Conservation (phyloP, 192 early-diverging fungal genomes). For the Coemansia sp. region DNA sequence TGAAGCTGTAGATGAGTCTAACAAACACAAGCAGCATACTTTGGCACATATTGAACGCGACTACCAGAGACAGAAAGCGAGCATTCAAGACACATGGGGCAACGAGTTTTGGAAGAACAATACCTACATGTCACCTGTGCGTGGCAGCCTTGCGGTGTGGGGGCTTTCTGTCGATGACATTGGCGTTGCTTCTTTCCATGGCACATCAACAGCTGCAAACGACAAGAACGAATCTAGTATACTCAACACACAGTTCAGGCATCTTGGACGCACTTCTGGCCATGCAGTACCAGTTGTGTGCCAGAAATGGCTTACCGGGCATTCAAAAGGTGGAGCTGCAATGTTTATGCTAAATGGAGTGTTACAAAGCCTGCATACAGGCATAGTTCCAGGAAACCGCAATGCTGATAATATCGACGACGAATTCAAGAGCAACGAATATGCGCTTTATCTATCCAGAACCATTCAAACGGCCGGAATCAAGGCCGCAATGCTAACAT, state of each 20-base stretch:
- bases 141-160: constrained; percentile 83
- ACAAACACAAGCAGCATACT: neutral
- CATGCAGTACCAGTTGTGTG: constrained; percentile 78
- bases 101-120: constrained; percentile 82
- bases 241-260: constrained; percentile 78
- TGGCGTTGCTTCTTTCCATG: too few relatives aligned
- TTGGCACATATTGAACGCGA: constrained; percentile 61
- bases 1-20: neutral
- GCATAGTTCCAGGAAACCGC: too few relatives aligned
- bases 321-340: too few relatives aligned
- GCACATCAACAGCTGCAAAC: too few relatives aligned
- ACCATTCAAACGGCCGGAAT: constrained; percentile 67
- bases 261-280: constrained; percentile 84
- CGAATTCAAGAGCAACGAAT: constrained; percentile 71
- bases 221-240: constrained; percentile 94
- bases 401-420: constrained; percentile 52
- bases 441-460: constrained; percentile 77
- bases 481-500: constrained; percentile 68
- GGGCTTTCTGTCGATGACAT: too few relatives aligned
- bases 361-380: too few relatives aligned
- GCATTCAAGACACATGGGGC: constrained; percentile 67
- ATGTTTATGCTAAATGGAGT: too few relatives aligned
- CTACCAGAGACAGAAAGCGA: constrained; percentile 67
- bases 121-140: constrained; percentile 77
- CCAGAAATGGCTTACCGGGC: too few relatives aligned